Base-by-base conservation (phyloP, 768 basidiomycete species). In the Phaeolepiota aurea region DNA sequence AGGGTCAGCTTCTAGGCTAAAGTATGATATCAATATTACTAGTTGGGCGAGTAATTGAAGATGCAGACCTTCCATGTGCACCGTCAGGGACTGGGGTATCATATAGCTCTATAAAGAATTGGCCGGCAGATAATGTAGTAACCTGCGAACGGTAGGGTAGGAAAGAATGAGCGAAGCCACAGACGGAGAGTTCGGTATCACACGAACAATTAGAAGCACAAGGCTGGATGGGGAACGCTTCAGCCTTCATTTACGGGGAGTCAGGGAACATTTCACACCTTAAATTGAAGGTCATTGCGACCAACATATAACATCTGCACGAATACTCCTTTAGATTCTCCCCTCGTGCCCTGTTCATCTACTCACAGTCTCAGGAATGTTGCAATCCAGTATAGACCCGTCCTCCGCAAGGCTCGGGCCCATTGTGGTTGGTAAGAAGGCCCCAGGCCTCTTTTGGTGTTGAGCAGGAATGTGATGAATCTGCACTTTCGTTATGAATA, bases 221-320 rank as follows among this genome's bases (percentile, higher is more conserved):
- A 79, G 53, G 23, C 77, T 78, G 48, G 0, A 11, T 20, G 11
- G n/a, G n/a, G n/a, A n/a, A n/a, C n/a, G n/a, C n/a, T n/a, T n/a
- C 34, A 22, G 32, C 20, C 15, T 37, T 12, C 14, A 32, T 22
- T 16, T 20, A 43, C 44, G 37, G 43, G 43, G 5, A 32, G 16
- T 16, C 31, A n/a, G 33, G 15, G 16, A 39, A 4, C 14, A 20
- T 23, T n/a, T 2, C 81, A 57, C 52, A 84, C 83, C 79, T 72
- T n/a, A 76, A 42, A 41, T 83, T 74, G 46, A 80, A 75, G 15
- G 82, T 76, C 81, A 85, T 85, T 18, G 77, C 71, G 38, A 80
- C 63, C 12, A 87, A 68, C 82, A 87, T 85, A 51, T 85, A 86
- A 44, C 73, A 58, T 41, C 82, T 85, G 30, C 19, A 14, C 11